Percentiles rank a stretch among this genome's conserved stretches.
Evolutionary conservation across 495 filamentous ascomycete genomes (phyloP).

Genomic region (Clavariopsis aquatica): DNA sequence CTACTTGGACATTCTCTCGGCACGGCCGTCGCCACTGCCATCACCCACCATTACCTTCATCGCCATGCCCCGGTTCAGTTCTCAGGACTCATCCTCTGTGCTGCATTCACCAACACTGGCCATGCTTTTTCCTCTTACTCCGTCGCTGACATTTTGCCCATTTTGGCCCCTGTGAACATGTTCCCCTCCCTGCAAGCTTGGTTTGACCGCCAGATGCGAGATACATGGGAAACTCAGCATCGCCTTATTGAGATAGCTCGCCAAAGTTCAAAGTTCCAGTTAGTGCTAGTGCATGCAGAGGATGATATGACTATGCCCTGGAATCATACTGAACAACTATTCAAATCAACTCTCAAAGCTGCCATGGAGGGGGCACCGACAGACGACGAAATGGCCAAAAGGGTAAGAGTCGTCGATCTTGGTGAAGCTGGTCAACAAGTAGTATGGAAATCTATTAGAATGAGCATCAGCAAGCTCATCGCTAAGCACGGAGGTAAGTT

Average conservation of each 20-base stretch:
- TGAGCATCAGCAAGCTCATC: slow-evolving; percentile 34
- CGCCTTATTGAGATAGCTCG: slow-evolving; percentile 21
- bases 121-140: slow-evolving; percentile 31
- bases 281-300: slow-evolving; percentile 33
- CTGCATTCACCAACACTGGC: slow-evolving; percentile 28
- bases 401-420: slow-evolving; percentile 26
- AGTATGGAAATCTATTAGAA: slow-evolving; percentile 21
- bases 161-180: slow-evolving; percentile 31
- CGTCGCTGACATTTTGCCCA: slow-evolving; percentile 25
- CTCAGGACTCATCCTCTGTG: slow-evolving; percentile 40
- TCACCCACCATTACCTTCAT: slow-evolving; percentile 31
- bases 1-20: slow-evolving; percentile 42
- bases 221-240: slow-evolving; percentile 30
- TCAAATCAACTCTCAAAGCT: slow-evolving; percentile 22
- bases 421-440: slow-evolving; percentile 33
- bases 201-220: slow-evolving; percentile 31
- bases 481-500: slow-evolving; percentile 37
- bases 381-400: slow-evolving; percentile 1
- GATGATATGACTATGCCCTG: slow-evolving; percentile 35
- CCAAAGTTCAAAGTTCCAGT: slow-evolving; percentile 8
- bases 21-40: slow-evolving; percentile 38
- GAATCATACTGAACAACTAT: slow-evolving; percentile 32
- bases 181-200: slow-evolving; percentile 30
- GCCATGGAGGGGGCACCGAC: not conserved
- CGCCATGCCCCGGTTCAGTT: slow-evolving; percentile 30